A percentile compares a stretch with the other conserved stretches of the same genome.
Conservation (phyloP, 1,139 yeast genomes). For the Taiozyma sp. region DNA sequence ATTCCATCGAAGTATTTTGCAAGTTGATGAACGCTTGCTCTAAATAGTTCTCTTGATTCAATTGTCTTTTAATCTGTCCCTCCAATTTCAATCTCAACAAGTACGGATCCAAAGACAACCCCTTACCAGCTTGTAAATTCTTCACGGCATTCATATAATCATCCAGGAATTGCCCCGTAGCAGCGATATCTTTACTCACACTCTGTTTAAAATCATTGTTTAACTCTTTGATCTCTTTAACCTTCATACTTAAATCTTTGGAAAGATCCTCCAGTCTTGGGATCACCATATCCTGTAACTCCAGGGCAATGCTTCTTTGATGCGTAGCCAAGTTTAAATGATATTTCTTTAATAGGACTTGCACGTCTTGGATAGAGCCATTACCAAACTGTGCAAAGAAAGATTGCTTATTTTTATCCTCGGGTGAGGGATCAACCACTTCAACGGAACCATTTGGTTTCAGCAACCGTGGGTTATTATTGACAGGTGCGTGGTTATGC, state of each 20-base stretch:
- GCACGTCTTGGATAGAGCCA: conserved; percentile 46
- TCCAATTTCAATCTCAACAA: conserved; percentile 60
- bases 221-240: conserved; percentile 58
- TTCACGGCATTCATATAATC: conserved; percentile 40
- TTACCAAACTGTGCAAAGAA: conserved; percentile 48
- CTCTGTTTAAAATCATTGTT: conserved; percentile 43
- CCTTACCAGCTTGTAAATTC: conserved; percentile 10
- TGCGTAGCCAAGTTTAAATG: conserved; percentile 40
- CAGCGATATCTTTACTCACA: conserved; percentile 47
- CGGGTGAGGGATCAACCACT: conserved; percentile 29
- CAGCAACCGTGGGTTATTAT: not conserved
- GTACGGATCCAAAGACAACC: conserved; percentile 52
- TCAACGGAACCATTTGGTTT: conserved; percentile 11
- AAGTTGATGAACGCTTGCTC: conserved; percentile 68
- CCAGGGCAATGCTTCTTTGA: conserved; percentile 49
- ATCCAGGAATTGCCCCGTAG: conserved; percentile 46
- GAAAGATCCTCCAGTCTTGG: conserved; percentile 70
- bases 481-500: not conserved
- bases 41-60: conserved; percentile 64
- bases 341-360: conserved; percentile 40
- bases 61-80: conserved; percentile 62
- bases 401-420: conserved; percentile 39
- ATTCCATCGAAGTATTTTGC: conserved; percentile 66
- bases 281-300: conserved; percentile 50
- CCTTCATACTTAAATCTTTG: conserved; percentile 59